Conservation (phyloP, 2,329 filamentous ascomycete species). For the Pseudogymnoascus sp. region DNA sequence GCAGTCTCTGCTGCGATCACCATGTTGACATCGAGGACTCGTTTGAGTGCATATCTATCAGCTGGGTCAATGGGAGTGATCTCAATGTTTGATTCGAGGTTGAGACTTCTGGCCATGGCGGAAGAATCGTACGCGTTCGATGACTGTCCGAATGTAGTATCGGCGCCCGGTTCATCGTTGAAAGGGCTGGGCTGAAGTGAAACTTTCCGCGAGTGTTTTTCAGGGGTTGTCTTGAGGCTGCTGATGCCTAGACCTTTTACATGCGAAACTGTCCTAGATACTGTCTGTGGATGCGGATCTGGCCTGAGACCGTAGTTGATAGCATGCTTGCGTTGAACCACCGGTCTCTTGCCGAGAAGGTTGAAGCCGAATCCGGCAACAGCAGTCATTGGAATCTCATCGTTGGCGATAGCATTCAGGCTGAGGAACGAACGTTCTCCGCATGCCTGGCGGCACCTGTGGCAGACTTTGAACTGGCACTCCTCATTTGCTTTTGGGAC, state of each 20-base stretch:
- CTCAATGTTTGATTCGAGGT: not conserved
- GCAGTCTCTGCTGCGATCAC: not conserved
- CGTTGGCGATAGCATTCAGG: constrained; percentile 41
- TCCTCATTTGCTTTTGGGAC: constrained; percentile 32
- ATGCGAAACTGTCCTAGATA: not conserved
- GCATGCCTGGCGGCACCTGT: constrained; percentile 38
- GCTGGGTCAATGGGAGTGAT: not conserved
- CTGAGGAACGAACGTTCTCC: constrained; percentile 40
- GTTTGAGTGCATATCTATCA: not conserved
- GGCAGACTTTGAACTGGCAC: constrained; percentile 44
- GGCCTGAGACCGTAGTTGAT: constrained; percentile 23
- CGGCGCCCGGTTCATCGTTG: constrained; percentile 7
- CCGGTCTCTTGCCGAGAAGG: constrained; percentile 34
- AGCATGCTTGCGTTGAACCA: constrained; percentile 18
- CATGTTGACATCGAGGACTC: not conserved
- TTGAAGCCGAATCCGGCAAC: constrained; percentile 47
- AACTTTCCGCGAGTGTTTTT: not conserved
- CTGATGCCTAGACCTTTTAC: not conserved
- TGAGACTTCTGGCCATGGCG: constrained; percentile 8
- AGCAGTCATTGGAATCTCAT: constrained; percentile 41
- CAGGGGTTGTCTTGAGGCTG: not conserved
- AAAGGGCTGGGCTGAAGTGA: not conserved
- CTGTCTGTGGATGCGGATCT: constrained; percentile 13
- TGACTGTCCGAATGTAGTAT: constrained; percentile 1
- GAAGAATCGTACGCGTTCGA: constrained; percentile 10